phyloP scores from a whole-genome alignment of 2,329 filamentous ascomycete species.

The Xylaria sp. region DNA sequence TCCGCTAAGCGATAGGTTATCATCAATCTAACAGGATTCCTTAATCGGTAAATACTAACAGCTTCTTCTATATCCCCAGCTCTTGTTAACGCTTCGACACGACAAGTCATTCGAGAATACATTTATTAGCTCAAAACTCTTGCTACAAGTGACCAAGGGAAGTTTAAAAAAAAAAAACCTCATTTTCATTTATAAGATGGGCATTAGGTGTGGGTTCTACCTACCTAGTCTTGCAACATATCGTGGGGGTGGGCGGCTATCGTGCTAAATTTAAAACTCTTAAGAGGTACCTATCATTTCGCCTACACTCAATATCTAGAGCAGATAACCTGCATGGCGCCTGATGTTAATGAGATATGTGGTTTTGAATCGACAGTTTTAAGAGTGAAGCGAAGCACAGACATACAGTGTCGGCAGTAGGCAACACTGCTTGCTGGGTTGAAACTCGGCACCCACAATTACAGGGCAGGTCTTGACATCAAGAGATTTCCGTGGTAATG shows the following conservation, averaged over 20 bases:
- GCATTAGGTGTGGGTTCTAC: not conserved
- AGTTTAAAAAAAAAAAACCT: no score
- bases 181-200: not conserved
- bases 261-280: constrained; percentile 1
- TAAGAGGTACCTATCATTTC: not conserved
- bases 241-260: not conserved
- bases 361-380: not conserved
- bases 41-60: not conserved
- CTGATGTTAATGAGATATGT: constrained; percentile 3
- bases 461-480: not conserved
- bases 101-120: not conserved
- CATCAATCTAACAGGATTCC: not conserved
- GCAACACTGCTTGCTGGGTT: not conserved
- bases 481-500: not conserved
- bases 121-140: not conserved
- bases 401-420: not conserved
- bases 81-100: not conserved
- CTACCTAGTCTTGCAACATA: not conserved
- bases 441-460: not conserved
- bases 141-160: not conserved
- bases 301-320: no score
- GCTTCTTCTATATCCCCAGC: no score
- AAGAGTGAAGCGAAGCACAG: not conserved
- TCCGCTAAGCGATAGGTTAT: not conserved
- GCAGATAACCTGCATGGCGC: not conserved